These are phyloP conservation scores for Melocanna baccifera DNA, from an alignment of 176 grass and related monocot species.

Conservation along the genomic window DNA sequence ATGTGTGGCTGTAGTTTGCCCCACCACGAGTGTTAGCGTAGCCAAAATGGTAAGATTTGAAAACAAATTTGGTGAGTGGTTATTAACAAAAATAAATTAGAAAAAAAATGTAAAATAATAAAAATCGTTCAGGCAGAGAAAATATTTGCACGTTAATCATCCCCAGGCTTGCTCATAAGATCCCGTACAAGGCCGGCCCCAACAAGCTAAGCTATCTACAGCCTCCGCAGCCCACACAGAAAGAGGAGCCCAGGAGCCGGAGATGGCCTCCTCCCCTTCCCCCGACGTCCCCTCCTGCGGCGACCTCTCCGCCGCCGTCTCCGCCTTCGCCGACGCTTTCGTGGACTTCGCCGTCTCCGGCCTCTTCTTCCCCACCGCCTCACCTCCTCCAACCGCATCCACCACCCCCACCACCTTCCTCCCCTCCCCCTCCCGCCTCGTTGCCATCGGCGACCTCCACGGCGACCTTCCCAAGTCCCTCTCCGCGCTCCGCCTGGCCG, in stretches of 20 bases:
- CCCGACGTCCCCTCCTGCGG: constrained; percentile 48
- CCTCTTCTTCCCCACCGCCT: constrained; percentile 55
- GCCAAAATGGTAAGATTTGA: no score
- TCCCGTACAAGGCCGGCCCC: background rate
- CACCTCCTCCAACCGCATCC: background rate
- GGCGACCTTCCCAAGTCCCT: constrained; percentile 80
- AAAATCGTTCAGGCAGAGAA: no score
- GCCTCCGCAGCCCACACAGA: background rate
- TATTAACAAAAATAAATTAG: no score
- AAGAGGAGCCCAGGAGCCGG: background rate
- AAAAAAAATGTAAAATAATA: no score
- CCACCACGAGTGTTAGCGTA: no score
- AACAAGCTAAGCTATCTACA: background rate
- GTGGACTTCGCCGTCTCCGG: constrained; percentile 73
- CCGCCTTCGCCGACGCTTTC: constrained; percentile 85
- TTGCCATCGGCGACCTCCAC: constrained; percentile 87
- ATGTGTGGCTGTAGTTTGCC: no score
- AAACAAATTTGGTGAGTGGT: no score
- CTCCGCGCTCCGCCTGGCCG: constrained; percentile 70
- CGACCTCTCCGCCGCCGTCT: constrained; percentile 57
- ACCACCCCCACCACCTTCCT: constrained; percentile 40
- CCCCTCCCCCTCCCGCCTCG: constrained; percentile 61
- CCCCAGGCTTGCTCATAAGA: background rate
- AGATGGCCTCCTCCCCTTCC: constrained; percentile 3
- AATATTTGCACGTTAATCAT: background rate